Percentiles rank a stretch among this genome's conserved stretches.
Conservation (phyloP, 768 basidiomycete species). For the Roridomyces roridus region DNA sequence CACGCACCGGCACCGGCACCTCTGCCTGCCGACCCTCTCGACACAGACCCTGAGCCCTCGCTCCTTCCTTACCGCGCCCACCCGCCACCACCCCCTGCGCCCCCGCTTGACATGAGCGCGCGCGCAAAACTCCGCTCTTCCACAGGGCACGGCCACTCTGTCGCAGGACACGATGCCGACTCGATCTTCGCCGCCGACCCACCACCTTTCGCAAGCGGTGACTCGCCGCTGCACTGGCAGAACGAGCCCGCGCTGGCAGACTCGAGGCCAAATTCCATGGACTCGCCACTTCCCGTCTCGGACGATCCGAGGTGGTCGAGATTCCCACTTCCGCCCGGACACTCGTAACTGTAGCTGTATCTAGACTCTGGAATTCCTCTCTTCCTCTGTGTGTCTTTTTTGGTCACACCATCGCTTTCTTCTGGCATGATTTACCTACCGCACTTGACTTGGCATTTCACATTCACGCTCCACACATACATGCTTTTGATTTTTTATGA, state of each 20-base stretch:
- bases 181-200: conserved; percentile 21
- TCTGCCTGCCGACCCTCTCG: too few relatives aligned
- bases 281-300: neutral
- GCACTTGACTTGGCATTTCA: too few relatives aligned
- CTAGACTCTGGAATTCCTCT: too few relatives aligned
- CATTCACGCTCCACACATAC: too few relatives aligned
- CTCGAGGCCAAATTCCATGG: conserved; percentile 22
- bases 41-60: neutral
- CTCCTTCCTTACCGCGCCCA: neutral
- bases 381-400: too few relatives aligned
- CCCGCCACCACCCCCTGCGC: neutral
- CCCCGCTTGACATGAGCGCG: neutral
- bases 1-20: too few relatives aligned
- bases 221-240: conserved; percentile 23
- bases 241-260: conserved; percentile 25
- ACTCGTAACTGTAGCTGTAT: too few relatives aligned
- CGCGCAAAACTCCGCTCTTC: neutral
- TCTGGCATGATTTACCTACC: too few relatives aligned
- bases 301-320: neutral
- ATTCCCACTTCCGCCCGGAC: too few relatives aligned
- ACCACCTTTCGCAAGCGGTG: conserved; percentile 15
- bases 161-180: neutral
- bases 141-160: neutral
- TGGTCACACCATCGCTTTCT: too few relatives aligned
- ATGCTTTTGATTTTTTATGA: too few relatives aligned